Base-by-base conservation (phyloP, 139 green algal species). In the Micractinium sp. region DNA sequence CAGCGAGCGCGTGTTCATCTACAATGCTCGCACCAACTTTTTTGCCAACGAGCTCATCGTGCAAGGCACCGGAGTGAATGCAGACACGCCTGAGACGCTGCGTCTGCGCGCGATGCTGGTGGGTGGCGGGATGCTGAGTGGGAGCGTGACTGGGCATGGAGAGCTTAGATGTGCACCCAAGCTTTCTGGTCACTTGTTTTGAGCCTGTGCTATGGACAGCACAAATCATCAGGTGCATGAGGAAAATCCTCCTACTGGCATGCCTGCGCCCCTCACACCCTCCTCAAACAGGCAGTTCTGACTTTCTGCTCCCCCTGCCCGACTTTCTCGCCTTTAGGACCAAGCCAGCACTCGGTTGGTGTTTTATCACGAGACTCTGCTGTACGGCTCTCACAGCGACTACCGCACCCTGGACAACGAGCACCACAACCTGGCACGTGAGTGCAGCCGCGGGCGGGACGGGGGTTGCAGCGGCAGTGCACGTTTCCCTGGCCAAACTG, bases 1-100 rank as follows among this genome's bases (percentile, higher is more conserved):
- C 31, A 66, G 38, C 22, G 80, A 85, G 80, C 80, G 80, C 29
- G 39, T 85, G 0, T 73, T 71, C 53, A 56, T 85, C 23, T 85
- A 85, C 53, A 69, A 85, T 16, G 80, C 80, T 0, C 80, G 80
- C 47, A 19, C 53, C 53, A 16, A n/a, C 47, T 85, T 47, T 47
- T 85, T 85, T n/a, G 80, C 47, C 80, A 85, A 85, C 53, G 80
- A 71, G 80, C 80, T 85, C 23, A 14, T 38, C 14, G 47, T 39
- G 31, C 38, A 66, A 47, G n/a, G 47, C 53, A 39, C 38, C 20
- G 76, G 36, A 1, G 16, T 81, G 22, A 19, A 16, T 5, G 18
- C 19, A 7, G 76, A 81, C 76, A 60, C 76, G 35, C 25, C 76
- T 20, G 35, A 29, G 36, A 81, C 76, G 20, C 36, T 81, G 36